Conservation (phyloP, 1,284 basidiomycete genomes). For the Ustilago lituana region DNA sequence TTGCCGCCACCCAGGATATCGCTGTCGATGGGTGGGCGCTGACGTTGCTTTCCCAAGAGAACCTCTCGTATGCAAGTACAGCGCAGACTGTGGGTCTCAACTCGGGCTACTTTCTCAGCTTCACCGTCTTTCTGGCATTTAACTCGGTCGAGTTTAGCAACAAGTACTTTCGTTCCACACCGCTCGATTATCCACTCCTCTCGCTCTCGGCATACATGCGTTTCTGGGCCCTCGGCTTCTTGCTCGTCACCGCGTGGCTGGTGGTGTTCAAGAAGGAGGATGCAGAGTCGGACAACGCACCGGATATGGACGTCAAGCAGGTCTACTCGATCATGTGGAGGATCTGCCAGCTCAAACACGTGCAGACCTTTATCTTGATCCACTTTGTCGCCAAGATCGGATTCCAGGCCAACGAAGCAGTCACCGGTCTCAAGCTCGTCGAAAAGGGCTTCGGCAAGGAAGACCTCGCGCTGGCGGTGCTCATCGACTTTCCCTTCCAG, state of each 20-base stretch:
- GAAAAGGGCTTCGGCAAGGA: slow-evolving; percentile 96
- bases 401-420: slow-evolving; percentile 93
- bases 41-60: slow-evolving; percentile 92
- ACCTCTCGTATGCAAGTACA: slow-evolving; percentile 94
- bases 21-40: slow-evolving; percentile 99
- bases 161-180: slow-evolving; percentile 76
- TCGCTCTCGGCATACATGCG: slow-evolving; percentile 83
- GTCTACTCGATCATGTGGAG: slow-evolving; percentile 95
- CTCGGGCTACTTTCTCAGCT: slow-evolving; percentile 93
- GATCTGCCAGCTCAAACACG: slow-evolving; percentile 89
- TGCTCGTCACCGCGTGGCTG: slow-evolving; percentile 86
- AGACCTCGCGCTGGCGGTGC: slow-evolving; percentile 90
- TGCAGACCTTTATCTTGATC: slow-evolving; percentile 86
- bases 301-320: slow-evolving; percentile 87
- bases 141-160: slow-evolving; percentile 90
- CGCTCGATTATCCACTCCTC: slow-evolving; percentile 80
- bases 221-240: slow-evolving; percentile 85
- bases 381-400: slow-evolving; percentile 95
- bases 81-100: slow-evolving; percentile 98
- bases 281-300: slow-evolving; percentile 62
- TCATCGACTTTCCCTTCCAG: slow-evolving; percentile 98
- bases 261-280: slow-evolving; percentile 89
- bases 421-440: slow-evolving; percentile 90
- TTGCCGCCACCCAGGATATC: slow-evolving; percentile 99
- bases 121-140: slow-evolving; percentile 96